phyloP scores from a whole-genome alignment of 1,284 basidiomycete species.

The Grifola frondosa region DNA sequence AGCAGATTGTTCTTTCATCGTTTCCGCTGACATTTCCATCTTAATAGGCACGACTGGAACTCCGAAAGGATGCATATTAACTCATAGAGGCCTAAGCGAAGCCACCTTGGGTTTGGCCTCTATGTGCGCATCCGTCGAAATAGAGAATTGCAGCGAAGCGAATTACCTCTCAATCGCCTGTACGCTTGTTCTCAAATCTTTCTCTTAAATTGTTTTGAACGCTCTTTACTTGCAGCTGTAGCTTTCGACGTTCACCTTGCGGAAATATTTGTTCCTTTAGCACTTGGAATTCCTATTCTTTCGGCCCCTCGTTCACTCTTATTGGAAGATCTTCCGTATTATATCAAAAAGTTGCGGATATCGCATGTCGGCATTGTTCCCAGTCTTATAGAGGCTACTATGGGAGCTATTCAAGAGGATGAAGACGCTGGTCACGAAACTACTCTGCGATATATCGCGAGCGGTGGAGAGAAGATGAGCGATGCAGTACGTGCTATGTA shows the following conservation, averaged over 20 bases:
- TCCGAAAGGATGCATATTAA: slow-evolving; percentile 57
- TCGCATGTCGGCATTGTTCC: slow-evolving; percentile 56
- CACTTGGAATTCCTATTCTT: slow-evolving; percentile 46
- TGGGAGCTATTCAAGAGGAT: slow-evolving; percentile 39
- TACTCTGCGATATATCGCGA: slow-evolving; percentile 45
- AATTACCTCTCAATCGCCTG: slow-evolving; percentile 46
- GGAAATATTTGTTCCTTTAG: slow-evolving; percentile 44
- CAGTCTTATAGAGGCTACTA: slow-evolving; percentile 53
- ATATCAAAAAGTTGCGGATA: slow-evolving; percentile 43
- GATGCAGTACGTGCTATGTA: slow-evolving; percentile 39
- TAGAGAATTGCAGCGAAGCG: slow-evolving; percentile 36
- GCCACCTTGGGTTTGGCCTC: slow-evolving; percentile 44
- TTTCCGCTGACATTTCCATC: background rate
- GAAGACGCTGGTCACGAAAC: slow-evolving; percentile 26
- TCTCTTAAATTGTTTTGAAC: background rate
- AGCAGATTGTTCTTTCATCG: slow-evolving; percentile 1
- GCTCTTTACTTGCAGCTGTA: slow-evolving; percentile 28
- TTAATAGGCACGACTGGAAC: slow-evolving; percentile 51
- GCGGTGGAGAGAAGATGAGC: slow-evolving; percentile 56
- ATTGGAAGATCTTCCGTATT: slow-evolving; percentile 45
- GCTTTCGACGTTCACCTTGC: slow-evolving; percentile 54
- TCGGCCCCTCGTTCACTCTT: slow-evolving; percentile 45
- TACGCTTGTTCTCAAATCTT: slow-evolving; percentile 24
- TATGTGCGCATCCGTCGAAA: slow-evolving; percentile 37
- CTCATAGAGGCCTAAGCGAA: slow-evolving; percentile 43